These are phyloP conservation scores for Pinus taeda DNA, from an alignment of 75 land plant species.

Conservation along the genomic window DNA sequence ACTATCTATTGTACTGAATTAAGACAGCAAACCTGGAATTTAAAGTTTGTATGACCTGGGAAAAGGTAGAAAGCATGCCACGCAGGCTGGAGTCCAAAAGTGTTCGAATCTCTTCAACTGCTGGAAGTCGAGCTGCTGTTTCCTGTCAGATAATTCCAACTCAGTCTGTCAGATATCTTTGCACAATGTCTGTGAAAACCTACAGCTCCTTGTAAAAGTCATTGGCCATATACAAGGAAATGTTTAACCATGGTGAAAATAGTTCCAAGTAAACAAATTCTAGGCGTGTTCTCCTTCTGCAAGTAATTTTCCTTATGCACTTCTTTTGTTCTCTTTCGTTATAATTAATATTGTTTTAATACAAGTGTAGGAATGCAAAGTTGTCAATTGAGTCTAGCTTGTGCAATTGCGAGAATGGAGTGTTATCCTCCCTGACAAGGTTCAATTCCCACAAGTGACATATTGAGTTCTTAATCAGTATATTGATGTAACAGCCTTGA, in stretches of 20 bases:
- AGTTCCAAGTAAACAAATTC: background rate
- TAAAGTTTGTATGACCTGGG: constrained; percentile 45
- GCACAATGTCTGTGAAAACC: background rate
- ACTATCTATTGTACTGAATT: background rate
- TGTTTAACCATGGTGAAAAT: background rate
- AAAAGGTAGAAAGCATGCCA: constrained; percentile 75
- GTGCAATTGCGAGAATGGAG: no score
- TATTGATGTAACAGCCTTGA: no score
- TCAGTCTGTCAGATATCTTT: background rate
- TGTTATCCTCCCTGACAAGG: no score
- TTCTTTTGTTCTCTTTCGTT: background rate
- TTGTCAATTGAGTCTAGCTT: no score
- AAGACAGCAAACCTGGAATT: background rate
- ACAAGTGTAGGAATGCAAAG: background rate
- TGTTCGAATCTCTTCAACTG: constrained; percentile 72
- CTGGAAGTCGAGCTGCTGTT: constrained; percentile 61
- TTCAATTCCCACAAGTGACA: no score
- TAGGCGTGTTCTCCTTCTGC: background rate
- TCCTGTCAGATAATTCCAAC: constrained; percentile 34
- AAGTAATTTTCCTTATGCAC: background rate
- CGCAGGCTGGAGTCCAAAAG: constrained; percentile 45
- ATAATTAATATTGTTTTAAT: background rate
- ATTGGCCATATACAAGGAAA: background rate
- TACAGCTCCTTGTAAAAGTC: background rate
- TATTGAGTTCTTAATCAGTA: no score